These are phyloP conservation scores for Isabelozyma gotoi DNA, from an alignment of 805 yeast genomes.

Conservation along the genomic window DNA sequence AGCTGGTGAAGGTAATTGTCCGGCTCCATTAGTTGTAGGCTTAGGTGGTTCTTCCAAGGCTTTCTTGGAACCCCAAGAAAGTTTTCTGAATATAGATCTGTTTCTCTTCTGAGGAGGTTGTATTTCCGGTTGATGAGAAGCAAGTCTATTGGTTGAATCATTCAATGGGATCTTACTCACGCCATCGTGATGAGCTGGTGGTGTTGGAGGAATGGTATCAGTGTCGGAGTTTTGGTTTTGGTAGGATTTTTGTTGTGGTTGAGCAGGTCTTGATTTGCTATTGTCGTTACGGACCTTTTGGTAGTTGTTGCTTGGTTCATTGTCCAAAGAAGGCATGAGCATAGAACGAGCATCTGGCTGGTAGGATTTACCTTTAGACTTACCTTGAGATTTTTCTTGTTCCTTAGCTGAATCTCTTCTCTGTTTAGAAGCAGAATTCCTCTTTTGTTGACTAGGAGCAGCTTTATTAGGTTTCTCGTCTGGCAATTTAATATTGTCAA, in stretches of 20 bases:
- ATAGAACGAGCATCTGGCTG: slow-evolving; percentile 35
- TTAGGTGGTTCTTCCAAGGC: slow-evolving; percentile 25
- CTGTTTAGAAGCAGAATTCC: neutral
- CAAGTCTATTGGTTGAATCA: slow-evolving; percentile 33
- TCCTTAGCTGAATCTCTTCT: neutral
- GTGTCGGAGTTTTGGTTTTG: slow-evolving; percentile 3
- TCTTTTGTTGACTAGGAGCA: neutral
- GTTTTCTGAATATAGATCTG: slow-evolving; percentile 47
- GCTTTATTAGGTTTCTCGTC: slow-evolving; percentile 21
- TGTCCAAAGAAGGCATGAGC: slow-evolving; percentile 27
- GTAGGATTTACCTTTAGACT: slow-evolving; percentile 21
- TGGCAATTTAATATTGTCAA: slow-evolving; percentile 51
- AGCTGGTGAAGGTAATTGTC: slow-evolving; percentile 36
- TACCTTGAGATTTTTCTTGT: slow-evolving; percentile 4
- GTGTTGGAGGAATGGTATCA: slow-evolving; percentile 17
- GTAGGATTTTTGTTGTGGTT: slow-evolving; percentile 4
- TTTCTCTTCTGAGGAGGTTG: slow-evolving; percentile 25
- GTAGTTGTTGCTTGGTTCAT: slow-evolving; percentile 7
- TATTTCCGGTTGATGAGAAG: slow-evolving; percentile 2
- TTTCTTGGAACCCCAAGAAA: slow-evolving; percentile 50
- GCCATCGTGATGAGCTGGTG: slow-evolving; percentile 8
- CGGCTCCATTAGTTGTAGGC: too few relatives aligned
- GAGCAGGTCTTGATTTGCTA: slow-evolving; percentile 10
- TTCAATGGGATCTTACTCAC: slow-evolving; percentile 28
- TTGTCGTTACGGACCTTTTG: slow-evolving; percentile 19